phyloP scores from a whole-genome alignment of 495 filamentous ascomycete species.

The Podospora pseudoanserina region DNA sequence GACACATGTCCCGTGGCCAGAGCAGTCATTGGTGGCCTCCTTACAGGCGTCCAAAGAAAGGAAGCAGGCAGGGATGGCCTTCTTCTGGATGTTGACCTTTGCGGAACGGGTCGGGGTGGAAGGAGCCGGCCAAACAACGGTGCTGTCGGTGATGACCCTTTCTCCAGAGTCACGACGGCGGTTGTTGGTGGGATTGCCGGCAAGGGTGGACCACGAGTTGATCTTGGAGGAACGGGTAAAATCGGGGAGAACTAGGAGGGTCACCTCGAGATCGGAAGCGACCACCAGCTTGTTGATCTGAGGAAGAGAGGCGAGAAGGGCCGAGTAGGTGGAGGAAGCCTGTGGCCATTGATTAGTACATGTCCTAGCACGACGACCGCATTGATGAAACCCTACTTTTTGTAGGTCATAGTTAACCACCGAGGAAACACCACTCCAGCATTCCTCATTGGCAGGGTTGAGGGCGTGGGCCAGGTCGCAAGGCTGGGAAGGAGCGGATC shows the following conservation, averaged over 20 bases:
- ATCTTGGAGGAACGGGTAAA: slow-evolving; percentile 35
- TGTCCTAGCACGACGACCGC: not conserved
- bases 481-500: slow-evolving; percentile 19
- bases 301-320: slow-evolving; percentile 34
- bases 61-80: slow-evolving; percentile 59
- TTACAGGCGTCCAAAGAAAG: slow-evolving; percentile 56
- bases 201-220: slow-evolving; percentile 31
- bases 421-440: slow-evolving; percentile 45
- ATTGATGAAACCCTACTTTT: slow-evolving; percentile 32
- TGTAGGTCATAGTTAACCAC: slow-evolving; percentile 43
- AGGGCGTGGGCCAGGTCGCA: slow-evolving; percentile 41
- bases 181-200: slow-evolving; percentile 32
- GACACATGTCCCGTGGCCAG: slow-evolving; percentile 68
- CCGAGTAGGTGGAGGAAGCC: slow-evolving; percentile 30
- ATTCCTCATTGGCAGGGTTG: slow-evolving; percentile 40
- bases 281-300: slow-evolving; percentile 32
- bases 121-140: slow-evolving; percentile 15
- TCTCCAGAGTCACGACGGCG: slow-evolving; percentile 34
- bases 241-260: slow-evolving; percentile 45
- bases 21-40: slow-evolving; percentile 64
- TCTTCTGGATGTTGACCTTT: slow-evolving; percentile 15
- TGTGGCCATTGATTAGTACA: slow-evolving; percentile 11
- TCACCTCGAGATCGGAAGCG: slow-evolving; percentile 42
- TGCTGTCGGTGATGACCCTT: slow-evolving; percentile 33
- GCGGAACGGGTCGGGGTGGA: slow-evolving; percentile 22